Evolutionary conservation across 2,329 filamentous ascomycete genomes (phyloP).

Genomic region (Zymoseptoria pseudotritici): DNA sequence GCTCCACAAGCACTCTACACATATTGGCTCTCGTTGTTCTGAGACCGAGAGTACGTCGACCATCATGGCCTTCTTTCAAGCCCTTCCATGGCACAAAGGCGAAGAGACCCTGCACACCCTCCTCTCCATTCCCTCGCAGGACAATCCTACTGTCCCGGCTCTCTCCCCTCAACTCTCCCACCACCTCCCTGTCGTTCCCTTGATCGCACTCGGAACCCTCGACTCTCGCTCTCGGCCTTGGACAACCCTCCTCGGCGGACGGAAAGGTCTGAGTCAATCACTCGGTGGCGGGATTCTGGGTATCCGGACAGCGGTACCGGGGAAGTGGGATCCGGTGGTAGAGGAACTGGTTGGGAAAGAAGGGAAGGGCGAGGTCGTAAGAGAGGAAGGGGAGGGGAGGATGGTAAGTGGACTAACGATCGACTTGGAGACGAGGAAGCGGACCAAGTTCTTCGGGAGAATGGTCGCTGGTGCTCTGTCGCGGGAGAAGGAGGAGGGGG

Average conservation of each 20-base stretch:
- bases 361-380: constrained; percentile 39
- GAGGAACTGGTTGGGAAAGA: constrained; percentile 49
- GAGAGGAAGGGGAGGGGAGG: constrained; percentile 35
- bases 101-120: neutral
- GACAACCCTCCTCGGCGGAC: constrained; percentile 73
- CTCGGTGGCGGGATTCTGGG: constrained; percentile 58
- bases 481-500: neutral
- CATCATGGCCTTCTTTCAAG: constrained; percentile 10
- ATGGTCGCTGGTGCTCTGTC: constrained; percentile 57
- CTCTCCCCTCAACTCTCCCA: constrained; percentile 55
- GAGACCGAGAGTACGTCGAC: neutral
- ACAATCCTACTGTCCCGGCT: constrained; percentile 61
- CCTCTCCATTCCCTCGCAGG: constrained; percentile 40
- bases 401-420: constrained; percentile 58
- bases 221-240: constrained; percentile 61
- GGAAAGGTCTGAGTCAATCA: constrained; percentile 57
- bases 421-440: constrained; percentile 58
- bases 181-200: constrained; percentile 55
- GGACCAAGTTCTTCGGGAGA: constrained; percentile 65
- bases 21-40: no score
- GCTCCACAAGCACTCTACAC: neutral
- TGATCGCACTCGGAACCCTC: constrained; percentile 66
- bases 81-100: constrained; percentile 10
- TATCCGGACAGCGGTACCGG: constrained; percentile 55
- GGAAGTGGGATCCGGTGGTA: constrained; percentile 61